Percentiles rank a stretch among this genome's conserved stretches.
These are phyloP conservation scores for Mycena pura DNA, from an alignment of 768 basidiomycete genomes.

Conservation along the genomic window DNA sequence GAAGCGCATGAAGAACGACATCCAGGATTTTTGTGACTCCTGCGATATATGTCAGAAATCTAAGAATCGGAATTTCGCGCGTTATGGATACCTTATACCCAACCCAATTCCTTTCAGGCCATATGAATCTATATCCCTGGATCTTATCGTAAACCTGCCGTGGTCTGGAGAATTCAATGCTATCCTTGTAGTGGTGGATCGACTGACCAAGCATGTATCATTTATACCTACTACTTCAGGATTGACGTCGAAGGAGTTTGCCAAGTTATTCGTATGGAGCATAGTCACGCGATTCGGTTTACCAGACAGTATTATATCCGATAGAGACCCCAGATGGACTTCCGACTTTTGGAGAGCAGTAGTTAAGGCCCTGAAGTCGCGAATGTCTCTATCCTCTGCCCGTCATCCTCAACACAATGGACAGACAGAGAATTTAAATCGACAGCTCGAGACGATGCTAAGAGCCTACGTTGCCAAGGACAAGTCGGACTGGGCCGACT, in stretches of 20 bases:
- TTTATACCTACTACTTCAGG: slow-evolving; percentile 13
- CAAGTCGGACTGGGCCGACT: background rate
- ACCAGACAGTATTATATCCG: slow-evolving; percentile 4
- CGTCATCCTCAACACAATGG: background rate
- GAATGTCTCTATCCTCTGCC: background rate
- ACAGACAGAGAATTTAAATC: background rate
- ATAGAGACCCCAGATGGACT: slow-evolving; percentile 10
- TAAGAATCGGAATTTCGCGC: background rate
- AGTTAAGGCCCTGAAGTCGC: background rate
- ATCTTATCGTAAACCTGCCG: slow-evolving; percentile 35
- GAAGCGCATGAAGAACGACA: background rate
- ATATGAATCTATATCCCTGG: slow-evolving; percentile 31
- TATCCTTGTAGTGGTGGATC: slow-evolving; percentile 1
- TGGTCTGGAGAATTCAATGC: slow-evolving; percentile 16
- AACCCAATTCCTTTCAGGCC: slow-evolving; percentile 29
- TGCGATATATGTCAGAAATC: background rate
- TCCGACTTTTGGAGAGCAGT: slow-evolving; percentile 14
- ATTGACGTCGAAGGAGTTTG: background rate
- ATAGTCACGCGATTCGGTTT: slow-evolving; percentile 4
- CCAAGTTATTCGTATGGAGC: background rate
- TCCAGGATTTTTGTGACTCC: background rate
- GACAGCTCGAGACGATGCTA: background rate
- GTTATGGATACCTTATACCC: slow-evolving; percentile 27
- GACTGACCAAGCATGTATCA: slow-evolving; percentile 6
- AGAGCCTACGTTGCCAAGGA: background rate